phyloP scores from a whole-genome alignment of 345 rosid genomes.

The Eutrema yunnanense region DNA sequence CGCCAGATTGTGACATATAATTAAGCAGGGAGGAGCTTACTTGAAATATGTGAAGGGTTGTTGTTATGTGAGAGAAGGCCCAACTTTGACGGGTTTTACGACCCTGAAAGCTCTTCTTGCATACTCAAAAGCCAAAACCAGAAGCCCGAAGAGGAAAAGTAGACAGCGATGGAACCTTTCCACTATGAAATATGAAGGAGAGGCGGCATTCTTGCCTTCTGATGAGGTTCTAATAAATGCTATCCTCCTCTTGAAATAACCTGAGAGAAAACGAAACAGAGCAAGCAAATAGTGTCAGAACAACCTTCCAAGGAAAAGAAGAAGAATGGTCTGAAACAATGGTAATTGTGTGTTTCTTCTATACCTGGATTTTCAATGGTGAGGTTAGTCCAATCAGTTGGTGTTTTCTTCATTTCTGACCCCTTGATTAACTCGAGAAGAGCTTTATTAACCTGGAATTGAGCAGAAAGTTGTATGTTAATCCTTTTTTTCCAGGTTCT shows the following conservation, averaged over 20 bases:
- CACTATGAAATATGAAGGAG: constrained; percentile 8
- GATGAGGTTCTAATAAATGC: constrained; percentile 22
- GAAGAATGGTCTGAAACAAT: neutral
- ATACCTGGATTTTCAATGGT: constrained; percentile 43
- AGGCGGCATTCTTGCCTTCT: constrained; percentile 31
- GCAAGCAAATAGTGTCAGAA: neutral
- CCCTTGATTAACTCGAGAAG: constrained; percentile 65
- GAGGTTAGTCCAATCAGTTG: constrained; percentile 73
- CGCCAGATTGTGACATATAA: neutral
- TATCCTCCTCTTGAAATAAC: constrained; percentile 37
- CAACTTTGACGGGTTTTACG: constrained; percentile 55
- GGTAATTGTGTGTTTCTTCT: neutral
- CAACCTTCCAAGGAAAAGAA: neutral
- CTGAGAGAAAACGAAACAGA: constrained; percentile 27
- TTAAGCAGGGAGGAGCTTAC: constrained; percentile 27
- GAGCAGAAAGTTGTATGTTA: neutral
- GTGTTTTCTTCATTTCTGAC: constrained; percentile 46
- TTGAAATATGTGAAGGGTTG: constrained; percentile 6
- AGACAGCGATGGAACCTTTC: constrained; percentile 46
- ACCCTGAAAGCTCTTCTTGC: constrained; percentile 41
- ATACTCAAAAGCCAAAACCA: constrained; percentile 48
- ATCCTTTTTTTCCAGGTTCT: constrained; percentile 8
- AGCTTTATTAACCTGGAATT: constrained; percentile 82
- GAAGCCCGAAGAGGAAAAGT: constrained; percentile 51
- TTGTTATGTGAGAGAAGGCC: constrained; percentile 44